A percentile compares a stretch with the other conserved stretches of the same genome.
These are phyloP conservation scores for Solanum hybrid DNA, from an alignment of 305 asterid genomes.

Conservation along the genomic window DNA sequence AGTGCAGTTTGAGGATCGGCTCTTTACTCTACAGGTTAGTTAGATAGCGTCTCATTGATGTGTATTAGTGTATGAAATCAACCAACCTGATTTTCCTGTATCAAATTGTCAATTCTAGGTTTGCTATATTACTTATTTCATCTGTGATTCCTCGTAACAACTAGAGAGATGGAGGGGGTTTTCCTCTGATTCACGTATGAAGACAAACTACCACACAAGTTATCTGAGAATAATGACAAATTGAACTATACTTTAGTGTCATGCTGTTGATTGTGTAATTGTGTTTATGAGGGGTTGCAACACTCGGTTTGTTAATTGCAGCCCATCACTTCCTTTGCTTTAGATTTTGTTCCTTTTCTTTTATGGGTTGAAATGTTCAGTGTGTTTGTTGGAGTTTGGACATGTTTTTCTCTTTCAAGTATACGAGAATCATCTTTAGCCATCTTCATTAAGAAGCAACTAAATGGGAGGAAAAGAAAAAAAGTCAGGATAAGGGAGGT, in stretches of 20 bases:
- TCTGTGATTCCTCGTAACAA: background rate
- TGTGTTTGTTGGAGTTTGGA: background rate
- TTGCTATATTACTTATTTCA: background rate
- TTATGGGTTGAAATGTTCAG: background rate
- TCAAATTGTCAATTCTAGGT: background rate
- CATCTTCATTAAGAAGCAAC: background rate
- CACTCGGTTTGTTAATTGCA: background rate
- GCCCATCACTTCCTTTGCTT: background rate
- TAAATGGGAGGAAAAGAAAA: background rate
- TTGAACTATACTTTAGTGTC: background rate
- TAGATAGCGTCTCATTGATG: background rate
- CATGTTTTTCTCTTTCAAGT: background rate
- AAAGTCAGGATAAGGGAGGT: background rate
- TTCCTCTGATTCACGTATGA: background rate
- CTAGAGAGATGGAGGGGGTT: background rate
- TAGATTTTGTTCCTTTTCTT: background rate
- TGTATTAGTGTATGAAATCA: background rate
- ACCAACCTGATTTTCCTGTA: background rate
- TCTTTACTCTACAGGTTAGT: slow-evolving; percentile 66
- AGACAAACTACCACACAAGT: background rate
- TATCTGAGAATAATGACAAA: background rate
- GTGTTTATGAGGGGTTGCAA: background rate
- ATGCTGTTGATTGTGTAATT: background rate
- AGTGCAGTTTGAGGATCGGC: slow-evolving; percentile 72
- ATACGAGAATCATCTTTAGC: background rate